Base-by-base conservation (phyloP, 352 stramenopile species). In the Phytophthora parvispora region DNA sequence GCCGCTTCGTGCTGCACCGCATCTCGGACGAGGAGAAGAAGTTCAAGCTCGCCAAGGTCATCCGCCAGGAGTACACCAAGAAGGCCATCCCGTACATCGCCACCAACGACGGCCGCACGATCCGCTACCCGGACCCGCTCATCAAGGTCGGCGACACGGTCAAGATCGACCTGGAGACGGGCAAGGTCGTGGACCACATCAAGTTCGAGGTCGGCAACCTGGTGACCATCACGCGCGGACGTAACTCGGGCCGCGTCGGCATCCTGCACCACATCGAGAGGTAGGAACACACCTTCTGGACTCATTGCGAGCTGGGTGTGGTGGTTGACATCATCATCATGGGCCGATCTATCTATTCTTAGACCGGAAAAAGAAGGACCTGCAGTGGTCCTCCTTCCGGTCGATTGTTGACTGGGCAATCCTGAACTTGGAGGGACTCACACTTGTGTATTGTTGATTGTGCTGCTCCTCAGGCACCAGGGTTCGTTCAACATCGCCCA, bases 401-500 rank as follows among this genome's bases (percentile, higher is more conserved):
- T 45, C 18, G 6, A 49, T 59, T 70, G 9, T 62, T 49, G 18
- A 51, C 20, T 25, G 47, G 40, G 60, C 9, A n/a, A 15, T 25
- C n/a, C 6, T 67, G 29, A 52, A 50, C 36, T 16, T 13, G 48
- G 22, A n/a, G 25, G 47, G 28, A 67, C 69, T 83, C 18, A 75
- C 65, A 29, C 52, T 69, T 28, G 25, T 72, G 27, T 77, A 56
- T 63, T 69, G 32, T 31, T 83, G 36, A 51, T 62, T 67, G 29
- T 50, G 32, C 36, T 52, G 9, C n/a, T 60, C 31, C 54, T 36
- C 67, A 98, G 95, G 82, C 98, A 99, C 89, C 93, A 98, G 72
- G 98, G 98, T 85, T 99, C 96, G 63, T 99, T 99, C 90, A 98
- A 99, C 78, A 99, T 99, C 89, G 96, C 99, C 52, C 98, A 98